A percentile compares a stretch with the other conserved stretches of the same genome.
phyloP scores from a whole-genome alignment of 2,329 filamentous ascomycete species.

The Stagonosporopsis vannaccii region DNA sequence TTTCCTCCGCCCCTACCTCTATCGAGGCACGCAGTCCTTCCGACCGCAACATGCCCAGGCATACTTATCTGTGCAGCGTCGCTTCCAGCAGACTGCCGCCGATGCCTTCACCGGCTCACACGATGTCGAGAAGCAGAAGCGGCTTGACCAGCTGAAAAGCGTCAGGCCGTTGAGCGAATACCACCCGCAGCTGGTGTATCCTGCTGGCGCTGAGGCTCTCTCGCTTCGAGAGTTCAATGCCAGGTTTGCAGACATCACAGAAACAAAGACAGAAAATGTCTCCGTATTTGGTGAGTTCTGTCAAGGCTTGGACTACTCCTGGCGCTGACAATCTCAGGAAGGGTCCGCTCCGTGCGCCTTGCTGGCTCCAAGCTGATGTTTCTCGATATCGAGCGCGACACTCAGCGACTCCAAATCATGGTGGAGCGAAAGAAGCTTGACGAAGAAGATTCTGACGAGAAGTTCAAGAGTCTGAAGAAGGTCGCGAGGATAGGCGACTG shows the following conservation, averaged over 20 bases:
- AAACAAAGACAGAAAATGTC: conserved; percentile 38
- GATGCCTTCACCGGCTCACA: conserved; percentile 40
- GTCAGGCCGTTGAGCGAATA: conserved; percentile 58
- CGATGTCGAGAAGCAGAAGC: conserved; percentile 59
- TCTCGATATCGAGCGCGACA: conserved; percentile 78
- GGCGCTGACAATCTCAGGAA: conserved; percentile 63
- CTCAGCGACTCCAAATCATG: conserved; percentile 76
- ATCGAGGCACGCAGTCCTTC: conserved; percentile 48
- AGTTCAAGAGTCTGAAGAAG: conserved; percentile 67
- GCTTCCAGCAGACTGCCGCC: conserved; percentile 32
- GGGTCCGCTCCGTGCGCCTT: conserved; percentile 74
- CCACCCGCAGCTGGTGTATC: conserved; percentile 60
- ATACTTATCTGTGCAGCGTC: conserved; percentile 55
- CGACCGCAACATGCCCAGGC: conserved; percentile 58
- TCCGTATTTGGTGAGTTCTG: conserved; percentile 45
- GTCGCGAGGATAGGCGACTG: conserved; percentile 82
- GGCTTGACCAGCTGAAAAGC: conserved; percentile 62
- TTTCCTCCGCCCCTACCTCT: conserved; percentile 65
- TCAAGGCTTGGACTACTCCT: not conserved
- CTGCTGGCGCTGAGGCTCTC: conserved; percentile 25
- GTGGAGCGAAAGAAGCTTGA: conserved; percentile 68
- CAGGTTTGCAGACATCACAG: conserved; percentile 38
- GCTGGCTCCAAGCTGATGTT: conserved; percentile 83
- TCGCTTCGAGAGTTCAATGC: conserved; percentile 40
- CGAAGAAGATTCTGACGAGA: conserved; percentile 49